These are phyloP conservation scores for Penicillium cinerascens DNA, from an alignment of 495 filamentous ascomycete species.

Conservation along the genomic window DNA sequence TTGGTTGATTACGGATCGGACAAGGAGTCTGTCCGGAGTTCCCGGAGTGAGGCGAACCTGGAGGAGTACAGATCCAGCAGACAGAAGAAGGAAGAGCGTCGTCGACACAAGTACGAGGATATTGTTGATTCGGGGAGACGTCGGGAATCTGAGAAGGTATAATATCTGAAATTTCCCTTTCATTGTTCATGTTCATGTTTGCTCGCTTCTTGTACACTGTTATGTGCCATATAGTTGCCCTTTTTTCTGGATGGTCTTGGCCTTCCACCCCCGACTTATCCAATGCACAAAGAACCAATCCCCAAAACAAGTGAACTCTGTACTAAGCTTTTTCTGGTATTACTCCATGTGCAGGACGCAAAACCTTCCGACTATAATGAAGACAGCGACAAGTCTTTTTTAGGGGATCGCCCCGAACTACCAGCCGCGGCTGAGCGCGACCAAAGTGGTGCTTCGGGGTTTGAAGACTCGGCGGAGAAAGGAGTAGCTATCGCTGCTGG, in stretches of 20 bases:
- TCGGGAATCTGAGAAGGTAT: conserved; percentile 46
- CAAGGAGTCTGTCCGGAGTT: conserved; percentile 13
- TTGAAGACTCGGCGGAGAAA: no score
- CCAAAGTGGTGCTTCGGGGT: conserved; percentile 40
- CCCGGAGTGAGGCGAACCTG: conserved; percentile 30
- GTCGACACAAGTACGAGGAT: conserved; percentile 39
- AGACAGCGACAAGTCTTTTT: conserved; percentile 43
- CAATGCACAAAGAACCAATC: conserved; percentile 19
- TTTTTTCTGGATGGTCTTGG: conserved; percentile 16
- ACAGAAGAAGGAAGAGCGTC: conserved; percentile 38
- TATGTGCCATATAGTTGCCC: conserved; percentile 31
- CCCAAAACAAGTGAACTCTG: conserved; percentile 24
- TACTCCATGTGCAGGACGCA: conserved; percentile 41
- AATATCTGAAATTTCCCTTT: conserved; percentile 36
- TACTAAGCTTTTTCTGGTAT: conserved; percentile 40
- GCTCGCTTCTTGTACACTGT: conserved; percentile 21
- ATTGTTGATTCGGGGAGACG: conserved; percentile 33
- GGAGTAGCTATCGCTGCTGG: conserved; percentile 16
- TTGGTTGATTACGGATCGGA: conserved; percentile 24
- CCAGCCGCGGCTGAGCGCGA: conserved; percentile 30
- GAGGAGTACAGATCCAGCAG: conserved; percentile 37
- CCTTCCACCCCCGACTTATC: conserved; percentile 9
- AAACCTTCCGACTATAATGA: conserved; percentile 29
- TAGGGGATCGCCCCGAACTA: conserved; percentile 50
- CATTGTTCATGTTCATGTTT: conserved; percentile 28